Conservation (phyloP, 1,284 basidiomycete species). For the Moesziomyces globuligerus region DNA sequence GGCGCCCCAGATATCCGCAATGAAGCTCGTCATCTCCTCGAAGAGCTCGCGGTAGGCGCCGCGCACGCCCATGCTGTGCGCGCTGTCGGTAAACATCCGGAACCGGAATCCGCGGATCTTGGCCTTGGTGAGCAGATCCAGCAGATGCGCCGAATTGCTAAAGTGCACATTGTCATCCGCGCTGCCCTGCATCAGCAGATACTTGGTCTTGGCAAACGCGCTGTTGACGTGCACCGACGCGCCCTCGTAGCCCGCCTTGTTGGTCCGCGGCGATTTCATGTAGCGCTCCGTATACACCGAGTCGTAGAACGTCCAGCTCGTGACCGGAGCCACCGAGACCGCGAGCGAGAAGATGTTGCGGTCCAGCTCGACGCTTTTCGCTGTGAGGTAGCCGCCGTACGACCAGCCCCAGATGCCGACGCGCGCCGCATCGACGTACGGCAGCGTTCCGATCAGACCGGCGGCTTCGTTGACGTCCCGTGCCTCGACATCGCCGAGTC, state of each 20-base stretch:
- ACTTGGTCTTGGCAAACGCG: conserved; percentile 82
- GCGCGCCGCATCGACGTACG: conserved; percentile 81
- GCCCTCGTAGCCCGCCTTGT: conserved; percentile 83
- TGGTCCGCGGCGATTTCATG: conserved; percentile 83
- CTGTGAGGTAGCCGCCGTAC: conserved; percentile 59
- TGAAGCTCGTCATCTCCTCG: conserved; percentile 84
- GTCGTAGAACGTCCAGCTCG: conserved; percentile 71
- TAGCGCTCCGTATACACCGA: conserved; percentile 96
- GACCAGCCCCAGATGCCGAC: conserved; percentile 76
- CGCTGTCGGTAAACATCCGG: conserved; percentile 95
- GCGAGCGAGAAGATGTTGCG: conserved; percentile 86
- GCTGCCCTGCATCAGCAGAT: conserved; percentile 83
- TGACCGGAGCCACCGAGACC: conserved; percentile 79
- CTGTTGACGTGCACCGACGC: conserved; percentile 85
- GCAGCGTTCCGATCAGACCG: conserved; percentile 68
- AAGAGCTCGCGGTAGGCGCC: conserved; percentile 85
- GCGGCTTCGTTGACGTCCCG: conserved; percentile 87
- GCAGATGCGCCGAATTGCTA: conserved; percentile 84
- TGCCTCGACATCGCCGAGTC: conserved; percentile 87
- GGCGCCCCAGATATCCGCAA: conserved; percentile 81
- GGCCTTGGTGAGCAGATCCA: conserved; percentile 87
- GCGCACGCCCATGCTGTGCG: conserved; percentile 77
- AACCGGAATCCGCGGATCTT: conserved; percentile 84
- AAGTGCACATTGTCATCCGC: conserved; percentile 73
- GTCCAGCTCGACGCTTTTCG: conserved; percentile 71